phyloP scores from a whole-genome alignment of 805 yeast species.

The Hanseniaspora mollemarum region DNA sequence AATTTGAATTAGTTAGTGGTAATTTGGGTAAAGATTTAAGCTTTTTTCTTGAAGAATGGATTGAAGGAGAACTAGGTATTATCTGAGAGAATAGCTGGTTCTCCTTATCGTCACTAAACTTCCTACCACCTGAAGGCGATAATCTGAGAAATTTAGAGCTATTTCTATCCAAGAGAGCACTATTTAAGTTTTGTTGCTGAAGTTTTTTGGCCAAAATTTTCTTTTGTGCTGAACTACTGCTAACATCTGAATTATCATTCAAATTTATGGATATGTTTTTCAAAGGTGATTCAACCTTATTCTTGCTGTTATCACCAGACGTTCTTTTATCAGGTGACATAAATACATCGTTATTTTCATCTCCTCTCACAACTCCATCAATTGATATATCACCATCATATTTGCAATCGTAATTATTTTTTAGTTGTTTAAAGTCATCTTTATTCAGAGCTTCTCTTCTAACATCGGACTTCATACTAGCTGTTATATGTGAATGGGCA shows the following conservation, averaged over 20 bases:
- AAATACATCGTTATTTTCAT: neutral
- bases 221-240: neutral
- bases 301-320: neutral
- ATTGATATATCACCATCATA: constrained; percentile 8
- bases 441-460: neutral
- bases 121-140: constrained; percentile 1
- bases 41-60: constrained; percentile 12
- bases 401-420: neutral
- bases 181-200: neutral
- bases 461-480: neutral
- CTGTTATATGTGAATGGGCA: too few species aligned
- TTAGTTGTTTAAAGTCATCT: neutral
- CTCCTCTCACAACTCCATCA: constrained; percentile 10
- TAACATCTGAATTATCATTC: constrained; percentile 5
- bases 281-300: constrained; percentile 14
- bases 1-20: constrained; percentile 5
- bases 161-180: constrained; percentile 9
- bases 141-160: constrained; percentile 11
- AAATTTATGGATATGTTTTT: constrained; percentile 10
- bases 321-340: constrained; percentile 11
- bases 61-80: constrained; percentile 13
- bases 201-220: neutral
- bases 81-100: neutral
- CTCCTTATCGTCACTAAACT: constrained; percentile 4
- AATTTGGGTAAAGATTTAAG: constrained; percentile 6